phyloP scores from a whole-genome alignment of 2,329 filamentous ascomycete genomes.

The Bipolaris gigantea region DNA sequence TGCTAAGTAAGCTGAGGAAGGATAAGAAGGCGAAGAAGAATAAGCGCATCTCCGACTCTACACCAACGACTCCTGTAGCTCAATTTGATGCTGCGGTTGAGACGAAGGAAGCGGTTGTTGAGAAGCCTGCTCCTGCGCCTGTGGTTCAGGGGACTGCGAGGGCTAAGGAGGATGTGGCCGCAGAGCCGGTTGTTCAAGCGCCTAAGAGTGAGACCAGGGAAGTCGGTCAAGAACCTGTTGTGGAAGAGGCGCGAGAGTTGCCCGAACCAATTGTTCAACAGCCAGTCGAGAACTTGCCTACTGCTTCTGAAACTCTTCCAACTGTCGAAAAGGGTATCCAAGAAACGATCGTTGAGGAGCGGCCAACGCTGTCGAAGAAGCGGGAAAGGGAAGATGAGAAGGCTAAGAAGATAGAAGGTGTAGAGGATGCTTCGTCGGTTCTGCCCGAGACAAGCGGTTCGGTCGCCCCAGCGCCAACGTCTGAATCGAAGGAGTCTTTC shows the following conservation, averaged over 20 bases:
- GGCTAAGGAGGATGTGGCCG: neutral
- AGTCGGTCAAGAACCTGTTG: conserved; percentile 3
- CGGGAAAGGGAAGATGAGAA: conserved; percentile 35
- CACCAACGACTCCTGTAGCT: conserved; percentile 30
- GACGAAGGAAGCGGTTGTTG: conserved; percentile 22
- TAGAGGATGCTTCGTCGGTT: neutral
- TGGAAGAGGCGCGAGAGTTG: neutral
- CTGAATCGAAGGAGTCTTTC: neutral
- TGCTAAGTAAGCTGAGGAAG: conserved; percentile 33
- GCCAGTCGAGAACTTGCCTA: neutral
- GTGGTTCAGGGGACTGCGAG: neutral
- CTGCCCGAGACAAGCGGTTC: neutral
- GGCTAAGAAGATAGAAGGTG: conserved; percentile 20
- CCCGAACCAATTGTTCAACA: neutral
- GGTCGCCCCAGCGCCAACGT: neutral
- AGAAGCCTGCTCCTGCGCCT: conserved; percentile 4
- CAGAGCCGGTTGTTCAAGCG: conserved; percentile 1
- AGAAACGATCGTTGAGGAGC: conserved; percentile 11
- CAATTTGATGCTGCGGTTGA: conserved; percentile 24
- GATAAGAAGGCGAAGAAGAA: conserved; percentile 34
- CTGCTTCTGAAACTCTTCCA: neutral
- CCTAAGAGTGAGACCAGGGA: conserved; percentile 16
- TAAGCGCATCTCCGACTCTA: conserved; percentile 22
- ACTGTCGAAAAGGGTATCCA: neutral
- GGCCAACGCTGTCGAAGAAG: conserved; percentile 16